Conservation (phyloP, 345 rosid genomes). For the Ceriops zippeliana region DNA sequence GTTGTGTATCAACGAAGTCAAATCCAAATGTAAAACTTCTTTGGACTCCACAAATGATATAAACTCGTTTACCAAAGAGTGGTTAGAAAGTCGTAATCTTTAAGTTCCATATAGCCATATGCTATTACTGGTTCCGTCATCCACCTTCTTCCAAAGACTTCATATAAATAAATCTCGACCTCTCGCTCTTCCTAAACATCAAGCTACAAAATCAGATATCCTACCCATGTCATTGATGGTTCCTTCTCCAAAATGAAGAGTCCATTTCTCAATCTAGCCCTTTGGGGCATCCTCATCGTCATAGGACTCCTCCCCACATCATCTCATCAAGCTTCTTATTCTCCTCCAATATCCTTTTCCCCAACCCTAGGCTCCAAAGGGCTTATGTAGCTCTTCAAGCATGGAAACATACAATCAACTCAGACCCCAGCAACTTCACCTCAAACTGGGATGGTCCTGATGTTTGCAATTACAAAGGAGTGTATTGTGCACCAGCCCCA, state of each 20-base stretch:
- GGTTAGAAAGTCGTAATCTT: slow-evolving; percentile 4
- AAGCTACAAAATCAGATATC: neutral
- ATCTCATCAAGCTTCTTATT: slow-evolving; percentile 26
- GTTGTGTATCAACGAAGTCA: slow-evolving; percentile 20
- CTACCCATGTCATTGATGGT: neutral
- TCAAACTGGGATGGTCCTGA: slow-evolving; percentile 71
- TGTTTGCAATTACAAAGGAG: slow-evolving; percentile 85
- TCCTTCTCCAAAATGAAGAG: slow-evolving; percentile 21
- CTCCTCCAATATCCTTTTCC: slow-evolving; percentile 26
- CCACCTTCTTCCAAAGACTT: slow-evolving; percentile 9
- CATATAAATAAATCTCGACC: slow-evolving; percentile 11
- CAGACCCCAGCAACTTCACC: slow-evolving; percentile 66
- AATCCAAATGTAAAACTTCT: slow-evolving; percentile 21
- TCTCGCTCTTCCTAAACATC: neutral
- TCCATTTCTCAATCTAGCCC: slow-evolving; percentile 11
- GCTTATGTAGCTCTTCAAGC: slow-evolving; percentile 77
- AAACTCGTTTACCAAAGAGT: neutral
- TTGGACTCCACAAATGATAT: slow-evolving; percentile 29
- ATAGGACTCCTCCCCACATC: slow-evolving; percentile 21
- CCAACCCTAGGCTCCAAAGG: slow-evolving; percentile 59
- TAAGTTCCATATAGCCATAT: slow-evolving; percentile 1
- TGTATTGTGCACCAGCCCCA: slow-evolving; percentile 67
- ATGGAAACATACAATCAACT: slow-evolving; percentile 60
- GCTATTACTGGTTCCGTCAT: slow-evolving; percentile 14
- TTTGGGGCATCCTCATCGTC: slow-evolving; percentile 21